Base-by-base conservation (phyloP, 2,329 filamentous ascomycete genomes). In the Fusarium sororula region DNA sequence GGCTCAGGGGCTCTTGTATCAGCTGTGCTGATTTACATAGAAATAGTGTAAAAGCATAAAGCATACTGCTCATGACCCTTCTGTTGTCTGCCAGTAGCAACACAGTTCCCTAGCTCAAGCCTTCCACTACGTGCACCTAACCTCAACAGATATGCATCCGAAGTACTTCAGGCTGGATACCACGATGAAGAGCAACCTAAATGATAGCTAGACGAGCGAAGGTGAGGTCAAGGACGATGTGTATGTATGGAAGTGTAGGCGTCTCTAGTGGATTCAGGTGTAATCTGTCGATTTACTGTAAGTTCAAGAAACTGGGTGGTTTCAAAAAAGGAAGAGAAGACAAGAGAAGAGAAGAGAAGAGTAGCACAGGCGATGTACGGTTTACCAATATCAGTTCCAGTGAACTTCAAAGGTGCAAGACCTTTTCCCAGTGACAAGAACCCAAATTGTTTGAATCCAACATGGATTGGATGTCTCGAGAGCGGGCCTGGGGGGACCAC, bases 101-200 rank as follows among this genome's bases (percentile, higher is more conserved):
- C 51, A 45, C 61, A 67, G 41, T 61, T 62, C 53, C 62, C 54
- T 13, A 67, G 26, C 65, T 88, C 87, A 37, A 85, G 45, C 84
- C 70, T 89, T 89, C 94, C 94, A 97, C 12, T 87, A 85, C 0
- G 22, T 30, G 35, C 70, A 75, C 7, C 50, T 22, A 15, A 73
- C 61, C 50, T 63, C 30, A 11, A 92, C 90, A 2, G 91, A 89
- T 32, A 86, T 80, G 82, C 94, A 97, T 32, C 94, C 94, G 80
- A 94, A 97, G 85, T 87, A 79, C 92, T 87, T 13, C 8, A 97
- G 86, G 0, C 89, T 86, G 26, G 88, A 88, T n/a, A 96, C 64
- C 68, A 76, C 71, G 61, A 12, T 71, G 61, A 61, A 66, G 35
- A 74, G 53, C 39, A 47, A 32, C 53, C 37, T 45, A 30, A 30